Percentiles rank a stretch among this genome's conserved stretches.
Evolutionary conservation across 208 protist species (phyloP).

Genomic region (Leishmania major): DNA sequence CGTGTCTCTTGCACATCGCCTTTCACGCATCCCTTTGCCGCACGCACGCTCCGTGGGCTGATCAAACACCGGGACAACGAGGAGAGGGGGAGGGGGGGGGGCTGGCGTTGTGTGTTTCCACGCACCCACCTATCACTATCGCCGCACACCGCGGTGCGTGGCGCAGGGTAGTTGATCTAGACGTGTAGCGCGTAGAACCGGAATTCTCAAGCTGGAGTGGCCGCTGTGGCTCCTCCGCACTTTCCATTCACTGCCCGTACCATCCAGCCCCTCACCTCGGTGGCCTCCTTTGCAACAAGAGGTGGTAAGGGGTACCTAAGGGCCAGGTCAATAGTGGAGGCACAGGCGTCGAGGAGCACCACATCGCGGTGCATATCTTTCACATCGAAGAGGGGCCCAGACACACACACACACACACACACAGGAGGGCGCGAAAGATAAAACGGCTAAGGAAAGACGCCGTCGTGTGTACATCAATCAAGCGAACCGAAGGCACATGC

Average conservation of each 20-base stretch:
- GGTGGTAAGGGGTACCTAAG: neutral
- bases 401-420: neutral
- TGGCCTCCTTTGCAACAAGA: neutral
- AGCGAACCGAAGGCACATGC: neutral
- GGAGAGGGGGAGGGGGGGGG: neutral
- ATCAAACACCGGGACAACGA: neutral
- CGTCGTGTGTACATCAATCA: neutral
- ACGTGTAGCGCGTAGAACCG: neutral
- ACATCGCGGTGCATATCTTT: neutral
- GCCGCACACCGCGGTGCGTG: neutral
- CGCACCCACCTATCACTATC: neutral
- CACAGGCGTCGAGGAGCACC: neutral
- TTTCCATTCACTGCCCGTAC: neutral
- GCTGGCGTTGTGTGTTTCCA: neutral
- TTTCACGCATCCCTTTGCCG: neutral
- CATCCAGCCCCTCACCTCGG: neutral
- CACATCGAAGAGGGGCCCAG: neutral
- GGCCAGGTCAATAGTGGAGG: neutral
- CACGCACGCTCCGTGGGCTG: neutral
- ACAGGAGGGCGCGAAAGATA: neutral
- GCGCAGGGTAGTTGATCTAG: neutral
- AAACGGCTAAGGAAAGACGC: neutral
- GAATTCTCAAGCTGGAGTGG: neutral
- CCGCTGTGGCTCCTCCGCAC: neutral
- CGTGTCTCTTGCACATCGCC: neutral